Evolutionary conservation across 441 rosid genomes (phyloP), one percentile per base, ranked within the genome.

Genomic region (Eutrema salsugineum): DNA sequence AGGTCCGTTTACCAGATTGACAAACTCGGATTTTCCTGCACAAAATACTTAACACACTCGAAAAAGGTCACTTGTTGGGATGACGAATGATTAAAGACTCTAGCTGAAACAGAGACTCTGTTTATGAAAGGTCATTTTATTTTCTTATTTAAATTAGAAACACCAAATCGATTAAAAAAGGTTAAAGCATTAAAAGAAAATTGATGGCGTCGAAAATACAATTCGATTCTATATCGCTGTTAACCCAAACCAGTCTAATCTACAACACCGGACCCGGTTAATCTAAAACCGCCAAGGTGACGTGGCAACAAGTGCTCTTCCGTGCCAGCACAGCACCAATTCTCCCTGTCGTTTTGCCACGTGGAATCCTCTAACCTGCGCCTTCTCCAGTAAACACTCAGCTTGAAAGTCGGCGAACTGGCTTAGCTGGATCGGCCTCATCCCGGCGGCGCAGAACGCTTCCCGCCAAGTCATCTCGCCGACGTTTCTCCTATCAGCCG

Each of bases 311-410:
- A 95, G 82, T 19, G 91, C 87, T 40, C 90, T 78, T 14, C 92
- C 89, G 2, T 81, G 93, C 98, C 99, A 93, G 79, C 91, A 95
- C 71, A 95, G 92, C 83, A 93, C 87, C 84, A 95, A 77, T 77
- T 95, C 98, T 35, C 89, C 86, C 17, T 87, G 89, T 8, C 87
- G 90, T 85, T 85, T 95, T 0, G 86, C 98, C 86, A 91, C 97
- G 81, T 83, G 84, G 92, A 95, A 95, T 11, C 97, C 99, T 70
- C 84, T 78, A 35, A 82, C 93, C 51, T 87, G 90, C 27, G 92
- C 86, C 71, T 84, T 89, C 70, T 88, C 86, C 36, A 93, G 65
- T 80, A 95, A 77, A 73, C 77, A 83, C 85, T 89, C 91, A 0
- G 96, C 98, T 72, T 88, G 98, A 57, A 78, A 86, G 33, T 88